phyloP scores from a whole-genome alignment of 1,139 yeast genomes.

The Diutina catenulata region DNA sequence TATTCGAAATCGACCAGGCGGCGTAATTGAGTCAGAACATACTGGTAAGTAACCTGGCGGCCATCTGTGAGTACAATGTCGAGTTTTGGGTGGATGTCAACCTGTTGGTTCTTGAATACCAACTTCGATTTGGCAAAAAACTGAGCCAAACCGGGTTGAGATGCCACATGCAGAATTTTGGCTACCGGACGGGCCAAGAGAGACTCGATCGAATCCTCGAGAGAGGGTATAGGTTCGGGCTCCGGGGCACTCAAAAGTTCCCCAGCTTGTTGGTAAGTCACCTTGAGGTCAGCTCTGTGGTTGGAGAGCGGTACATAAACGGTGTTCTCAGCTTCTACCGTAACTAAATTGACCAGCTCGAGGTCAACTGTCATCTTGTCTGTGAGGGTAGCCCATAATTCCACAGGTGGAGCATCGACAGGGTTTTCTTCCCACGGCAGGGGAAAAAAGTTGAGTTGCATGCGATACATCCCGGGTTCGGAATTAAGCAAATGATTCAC shows the following conservation, averaged over 20 bases:
- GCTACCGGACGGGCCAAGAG: not conserved
- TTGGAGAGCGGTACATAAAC: not conserved
- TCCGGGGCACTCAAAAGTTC: not conserved
- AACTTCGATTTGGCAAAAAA: not conserved
- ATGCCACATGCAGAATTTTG: not conserved
- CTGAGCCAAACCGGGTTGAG: not conserved
- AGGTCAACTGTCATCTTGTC: not conserved
- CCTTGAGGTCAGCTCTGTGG: not conserved
- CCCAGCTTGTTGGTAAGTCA: not conserved
- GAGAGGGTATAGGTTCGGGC: not conserved
- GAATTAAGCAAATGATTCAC: not conserved
- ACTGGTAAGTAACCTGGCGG: not conserved
- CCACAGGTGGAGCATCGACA: not conserved
- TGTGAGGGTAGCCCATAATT: not conserved
- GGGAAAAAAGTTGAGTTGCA: not conserved
- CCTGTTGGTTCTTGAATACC: not conserved
- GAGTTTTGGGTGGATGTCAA: not conserved
- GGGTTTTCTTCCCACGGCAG: not conserved
- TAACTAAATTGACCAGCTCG: not conserved
- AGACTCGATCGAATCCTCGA: not conserved
- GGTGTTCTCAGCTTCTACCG: not conserved
- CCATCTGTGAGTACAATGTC: not conserved
- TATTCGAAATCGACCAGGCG: constrained; percentile 1
- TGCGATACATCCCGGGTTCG: not conserved
- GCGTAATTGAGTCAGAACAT: constrained; percentile 1